A percentile compares a stretch with the other conserved stretches of the same genome.
Evolutionary conservation across 2,329 filamentous ascomycete species (phyloP).

Genomic region (Rosellinia necatrix): DNA sequence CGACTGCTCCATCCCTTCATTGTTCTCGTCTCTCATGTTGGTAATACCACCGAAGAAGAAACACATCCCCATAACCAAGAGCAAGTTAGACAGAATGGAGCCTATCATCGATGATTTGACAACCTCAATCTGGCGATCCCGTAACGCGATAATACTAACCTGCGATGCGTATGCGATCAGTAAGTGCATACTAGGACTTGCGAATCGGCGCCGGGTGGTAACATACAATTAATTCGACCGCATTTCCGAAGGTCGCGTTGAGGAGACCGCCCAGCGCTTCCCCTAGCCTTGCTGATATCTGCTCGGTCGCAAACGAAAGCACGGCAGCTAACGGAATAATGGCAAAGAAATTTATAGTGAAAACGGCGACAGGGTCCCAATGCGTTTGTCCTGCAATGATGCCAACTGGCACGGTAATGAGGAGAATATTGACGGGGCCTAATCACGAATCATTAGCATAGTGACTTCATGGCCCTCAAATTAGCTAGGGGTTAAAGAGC

Average conservation of each 20-base stretch:
- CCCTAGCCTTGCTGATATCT: conserved; percentile 72
- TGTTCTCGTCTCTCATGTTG: conserved; percentile 61
- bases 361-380: conserved; percentile 71
- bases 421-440: conserved; percentile 70
- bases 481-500: background rate
- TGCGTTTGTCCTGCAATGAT: conserved; percentile 66
- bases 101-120: conserved; percentile 99
- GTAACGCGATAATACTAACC: conserved; percentile 91
- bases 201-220: conserved; percentile 16
- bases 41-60: conserved; percentile 75
- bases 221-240: conserved; percentile 76
- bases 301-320: conserved; percentile 77
- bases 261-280: conserved; percentile 75
- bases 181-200: conserved; percentile 7
- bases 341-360: conserved; percentile 79
- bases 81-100: conserved; percentile 90
- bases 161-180: conserved; percentile 43
- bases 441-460: conserved; percentile 24
- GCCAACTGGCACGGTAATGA: conserved; percentile 75
- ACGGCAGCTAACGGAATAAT: conserved; percentile 77
- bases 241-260: conserved; percentile 80
- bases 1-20: conserved; percentile 66
- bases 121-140: conserved; percentile 84
- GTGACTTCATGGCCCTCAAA: background rate
- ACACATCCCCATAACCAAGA: conserved; percentile 83